Conservation (phyloP, 1,284 basidiomycete species). For the Ceratobasidium papillatum region DNA sequence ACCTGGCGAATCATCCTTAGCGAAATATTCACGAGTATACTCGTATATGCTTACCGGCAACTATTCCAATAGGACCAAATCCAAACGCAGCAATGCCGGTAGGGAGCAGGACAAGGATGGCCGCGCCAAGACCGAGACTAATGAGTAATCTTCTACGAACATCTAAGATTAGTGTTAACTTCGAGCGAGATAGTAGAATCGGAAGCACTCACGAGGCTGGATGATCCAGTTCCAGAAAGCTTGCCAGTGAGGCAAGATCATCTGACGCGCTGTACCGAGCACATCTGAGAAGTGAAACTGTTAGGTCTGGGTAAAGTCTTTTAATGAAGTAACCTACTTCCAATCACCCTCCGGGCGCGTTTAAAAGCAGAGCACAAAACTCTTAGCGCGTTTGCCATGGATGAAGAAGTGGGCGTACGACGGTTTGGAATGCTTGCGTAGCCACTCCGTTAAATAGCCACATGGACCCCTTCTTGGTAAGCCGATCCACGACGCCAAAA, state of each 20-base stretch:
- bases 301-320: background rate
- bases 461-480: too few species aligned
- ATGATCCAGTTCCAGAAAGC: background rate
- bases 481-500: too few species aligned
- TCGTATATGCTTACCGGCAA: background rate
- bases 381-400: too few species aligned
- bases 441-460: too few species aligned
- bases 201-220: conserved; percentile 9
- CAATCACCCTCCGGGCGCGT: background rate
- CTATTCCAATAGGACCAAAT: conserved; percentile 7
- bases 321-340: background rate
- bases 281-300: background rate
- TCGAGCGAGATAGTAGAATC: background rate
- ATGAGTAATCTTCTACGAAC: background rate
- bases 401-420: too few species aligned
- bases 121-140: background rate
- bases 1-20: background rate
- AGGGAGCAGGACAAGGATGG: background rate
- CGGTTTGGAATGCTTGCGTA: too few species aligned
- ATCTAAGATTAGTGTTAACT: background rate
- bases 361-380: too few species aligned
- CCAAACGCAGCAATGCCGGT: background rate
- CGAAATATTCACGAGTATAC: background rate
- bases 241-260: background rate
- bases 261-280: background rate